phyloP scores from a whole-genome alignment of 441 rosid genomes.

The Omphalea diandra region DNA sequence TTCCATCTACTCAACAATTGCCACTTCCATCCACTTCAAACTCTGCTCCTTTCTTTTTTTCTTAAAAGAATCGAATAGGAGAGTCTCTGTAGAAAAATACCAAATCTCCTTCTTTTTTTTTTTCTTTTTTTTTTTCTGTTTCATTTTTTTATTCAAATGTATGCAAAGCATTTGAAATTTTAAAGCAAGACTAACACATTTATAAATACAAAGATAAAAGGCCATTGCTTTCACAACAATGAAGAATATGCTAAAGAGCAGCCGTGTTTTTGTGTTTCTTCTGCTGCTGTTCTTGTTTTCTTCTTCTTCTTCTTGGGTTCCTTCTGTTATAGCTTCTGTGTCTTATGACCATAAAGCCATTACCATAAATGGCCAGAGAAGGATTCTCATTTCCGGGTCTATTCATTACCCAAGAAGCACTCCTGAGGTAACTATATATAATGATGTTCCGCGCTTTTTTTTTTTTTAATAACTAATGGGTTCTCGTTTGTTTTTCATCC shows the following conservation, averaged over 20 bases:
- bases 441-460: constrained; percentile 13
- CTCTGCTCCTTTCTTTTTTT: constrained; percentile 20
- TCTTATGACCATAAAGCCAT: constrained; percentile 50
- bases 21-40: constrained; percentile 6
- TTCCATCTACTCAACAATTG: neutral
- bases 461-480: neutral
- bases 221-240: constrained; percentile 14
- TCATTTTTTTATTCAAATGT: neutral
- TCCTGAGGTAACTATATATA: constrained; percentile 40
- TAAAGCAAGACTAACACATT: no score
- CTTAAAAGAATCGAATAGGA: constrained; percentile 28
- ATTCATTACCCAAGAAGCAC: constrained; percentile 52
- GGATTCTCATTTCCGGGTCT: constrained; percentile 52
- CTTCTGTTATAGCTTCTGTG: constrained; percentile 46
- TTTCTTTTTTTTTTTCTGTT: neutral
- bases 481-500: constrained; percentile 11
- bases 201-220: constrained; percentile 16
- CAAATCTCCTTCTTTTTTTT: neutral
- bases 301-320: constrained; percentile 43
- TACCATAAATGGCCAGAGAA: constrained; percentile 46
- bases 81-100: neutral
- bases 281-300: constrained; percentile 23
- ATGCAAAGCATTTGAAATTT: constrained; percentile 9
- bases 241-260: constrained; percentile 17
- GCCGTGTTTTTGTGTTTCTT: constrained; percentile 9